Evolutionary conservation across 352 stramenopile species (phyloP).

Genomic region (Globisporangium perplexum): DNA sequence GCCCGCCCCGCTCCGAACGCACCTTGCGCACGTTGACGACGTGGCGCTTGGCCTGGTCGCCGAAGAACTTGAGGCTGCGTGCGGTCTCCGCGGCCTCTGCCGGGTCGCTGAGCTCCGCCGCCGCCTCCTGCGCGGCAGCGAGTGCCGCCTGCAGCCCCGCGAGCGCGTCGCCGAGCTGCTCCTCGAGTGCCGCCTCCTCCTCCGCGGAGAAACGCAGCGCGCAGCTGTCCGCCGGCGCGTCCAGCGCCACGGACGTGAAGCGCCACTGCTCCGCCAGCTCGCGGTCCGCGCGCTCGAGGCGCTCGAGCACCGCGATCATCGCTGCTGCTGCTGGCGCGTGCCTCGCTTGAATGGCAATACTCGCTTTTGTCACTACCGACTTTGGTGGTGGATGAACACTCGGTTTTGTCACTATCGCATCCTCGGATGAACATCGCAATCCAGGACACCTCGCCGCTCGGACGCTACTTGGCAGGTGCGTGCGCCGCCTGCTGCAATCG

Average conservation of each 20-base stretch:
- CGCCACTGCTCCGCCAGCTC: slow-evolving; percentile 36
- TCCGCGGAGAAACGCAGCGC: slow-evolving; percentile 42
- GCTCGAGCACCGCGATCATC: slow-evolving; percentile 34
- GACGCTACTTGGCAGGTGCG: slow-evolving; percentile 49
- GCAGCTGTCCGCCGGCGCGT: slow-evolving; percentile 9
- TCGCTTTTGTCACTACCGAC: background rate
- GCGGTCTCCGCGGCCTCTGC: slow-evolving; percentile 15
- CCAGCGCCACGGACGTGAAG: slow-evolving; percentile 39
- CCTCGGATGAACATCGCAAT: slow-evolving; percentile 35
- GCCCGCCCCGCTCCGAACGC: background rate
- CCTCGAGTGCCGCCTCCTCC: slow-evolving; percentile 60
- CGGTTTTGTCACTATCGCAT: background rate
- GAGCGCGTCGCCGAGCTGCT: slow-evolving; percentile 46
- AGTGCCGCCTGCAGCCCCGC: slow-evolving; percentile 28
- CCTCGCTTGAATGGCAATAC: background rate
- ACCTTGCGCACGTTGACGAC: slow-evolving; percentile 45
- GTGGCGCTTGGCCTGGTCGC: slow-evolving; percentile 29
- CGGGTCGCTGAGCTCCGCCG: slow-evolving; percentile 33
- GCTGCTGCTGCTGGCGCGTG: background rate
- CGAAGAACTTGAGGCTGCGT: slow-evolving; percentile 25
- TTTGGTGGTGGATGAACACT: background rate
- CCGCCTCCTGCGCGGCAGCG: slow-evolving; percentile 30
- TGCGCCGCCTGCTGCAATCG: too few species aligned
- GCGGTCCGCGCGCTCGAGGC: slow-evolving; percentile 26
- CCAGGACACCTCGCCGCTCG: slow-evolving; percentile 35